Conservation (phyloP, 2,329 filamentous ascomycete genomes). For the Nemania sp. region DNA sequence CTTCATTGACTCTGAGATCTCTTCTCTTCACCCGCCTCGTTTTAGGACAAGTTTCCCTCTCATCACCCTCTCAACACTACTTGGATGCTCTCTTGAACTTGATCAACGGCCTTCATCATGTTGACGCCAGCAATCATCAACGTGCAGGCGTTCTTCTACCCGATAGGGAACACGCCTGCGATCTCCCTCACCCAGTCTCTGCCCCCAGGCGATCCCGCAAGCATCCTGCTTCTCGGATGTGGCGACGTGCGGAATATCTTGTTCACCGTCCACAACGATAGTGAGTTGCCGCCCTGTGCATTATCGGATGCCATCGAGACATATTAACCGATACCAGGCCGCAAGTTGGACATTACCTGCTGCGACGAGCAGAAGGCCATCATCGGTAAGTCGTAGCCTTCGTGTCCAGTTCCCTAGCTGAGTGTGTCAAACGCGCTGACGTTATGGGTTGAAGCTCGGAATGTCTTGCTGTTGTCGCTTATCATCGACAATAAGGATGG, state of each 20-base stretch:
- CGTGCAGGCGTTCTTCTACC: constrained; percentile 20
- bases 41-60: too few species aligned
- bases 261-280: constrained; percentile 54
- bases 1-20: too few species aligned
- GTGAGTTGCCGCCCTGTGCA: constrained; percentile 35
- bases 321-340: constrained; percentile 38
- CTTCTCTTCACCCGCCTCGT: too few species aligned
- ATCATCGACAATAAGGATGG: constrained; percentile 47
- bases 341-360: constrained; percentile 57
- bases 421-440: background rate
- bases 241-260: constrained; percentile 62
- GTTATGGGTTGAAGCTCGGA: constrained; percentile 51
- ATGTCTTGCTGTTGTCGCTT: constrained; percentile 54
- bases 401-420: background rate
- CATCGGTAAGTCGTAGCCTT: constrained; percentile 47
- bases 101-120: constrained; percentile 11
- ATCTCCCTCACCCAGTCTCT: constrained; percentile 25
- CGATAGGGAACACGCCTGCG: constrained; percentile 28
- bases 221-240: constrained; percentile 57
- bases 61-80: too few species aligned
- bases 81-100: too few species aligned
- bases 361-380: constrained; percentile 58
- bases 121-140: constrained; percentile 17
- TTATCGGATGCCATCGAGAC: background rate
- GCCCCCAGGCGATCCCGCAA: constrained; percentile 1